phyloP scores from a whole-genome alignment of 768 basidiomycete species.

The Russula emetica region DNA sequence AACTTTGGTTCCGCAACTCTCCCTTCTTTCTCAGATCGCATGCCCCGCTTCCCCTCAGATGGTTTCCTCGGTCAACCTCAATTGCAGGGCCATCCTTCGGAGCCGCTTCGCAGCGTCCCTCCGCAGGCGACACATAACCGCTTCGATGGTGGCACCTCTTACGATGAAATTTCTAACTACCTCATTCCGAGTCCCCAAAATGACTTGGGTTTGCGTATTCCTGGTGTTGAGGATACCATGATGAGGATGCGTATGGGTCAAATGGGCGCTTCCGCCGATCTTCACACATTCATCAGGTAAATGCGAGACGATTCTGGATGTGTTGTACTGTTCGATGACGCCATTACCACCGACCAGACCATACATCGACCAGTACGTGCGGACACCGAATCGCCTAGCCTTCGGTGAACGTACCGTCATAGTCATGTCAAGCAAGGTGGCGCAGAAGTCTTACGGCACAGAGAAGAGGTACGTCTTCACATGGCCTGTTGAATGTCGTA shows the following conservation, averaged over 20 bases:
- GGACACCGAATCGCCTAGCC: constrained; percentile 77
- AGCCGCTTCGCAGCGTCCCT: constrained; percentile 62
- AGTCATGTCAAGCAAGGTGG: constrained; percentile 97
- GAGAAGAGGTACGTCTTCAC: constrained; percentile 72
- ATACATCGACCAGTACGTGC: constrained; percentile 80
- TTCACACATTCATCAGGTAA: constrained; percentile 78
- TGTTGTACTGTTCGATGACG: constrained; percentile 10
- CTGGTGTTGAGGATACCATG: constrained; percentile 57
- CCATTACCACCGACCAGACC: constrained; percentile 45
- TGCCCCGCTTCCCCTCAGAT: constrained; percentile 54
- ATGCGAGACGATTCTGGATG: constrained; percentile 23
- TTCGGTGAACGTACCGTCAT: constrained; percentile 92
- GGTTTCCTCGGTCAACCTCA: constrained; percentile 51
- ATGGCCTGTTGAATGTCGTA: background rate
- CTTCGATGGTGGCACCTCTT: constrained; percentile 48
- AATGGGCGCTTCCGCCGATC: constrained; percentile 62
- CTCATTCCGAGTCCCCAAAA: constrained; percentile 47
- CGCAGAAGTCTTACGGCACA: constrained; percentile 95
- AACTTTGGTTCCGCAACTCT: constrained; percentile 42
- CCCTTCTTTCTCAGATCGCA: constrained; percentile 50
- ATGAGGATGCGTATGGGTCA: constrained; percentile 53
- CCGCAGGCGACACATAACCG: constrained; percentile 70
- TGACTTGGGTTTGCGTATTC: constrained; percentile 60
- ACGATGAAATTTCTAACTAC: constrained; percentile 59
- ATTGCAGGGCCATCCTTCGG: constrained; percentile 48